Conservation (phyloP, 78 protist species). For the Cavenderia fasciculata region DNA sequence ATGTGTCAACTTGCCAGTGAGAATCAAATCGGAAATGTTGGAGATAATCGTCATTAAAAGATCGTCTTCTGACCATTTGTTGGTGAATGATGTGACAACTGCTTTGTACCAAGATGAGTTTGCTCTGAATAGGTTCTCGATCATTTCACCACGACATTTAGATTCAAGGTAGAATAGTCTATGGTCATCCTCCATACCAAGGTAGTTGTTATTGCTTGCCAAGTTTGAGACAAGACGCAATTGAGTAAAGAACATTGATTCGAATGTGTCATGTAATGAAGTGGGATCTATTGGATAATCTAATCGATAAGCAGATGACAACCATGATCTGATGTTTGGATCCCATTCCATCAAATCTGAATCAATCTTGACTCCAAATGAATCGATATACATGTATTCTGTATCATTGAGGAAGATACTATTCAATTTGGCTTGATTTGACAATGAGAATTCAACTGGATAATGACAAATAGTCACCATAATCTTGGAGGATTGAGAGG, state of each 20-base stretch:
- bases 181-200: background rate
- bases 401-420: slow-evolving; percentile 49
- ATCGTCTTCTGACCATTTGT: slow-evolving; percentile 3
- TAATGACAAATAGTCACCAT: slow-evolving; percentile 38
- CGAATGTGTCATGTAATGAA: background rate
- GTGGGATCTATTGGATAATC: background rate
- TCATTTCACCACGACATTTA: background rate
- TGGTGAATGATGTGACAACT: background rate
- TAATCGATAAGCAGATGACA: slow-evolving; percentile 3
- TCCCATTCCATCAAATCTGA: slow-evolving; percentile 9
- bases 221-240: background rate
- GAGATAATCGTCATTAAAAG: slow-evolving; percentile 1
- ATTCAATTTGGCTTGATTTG: slow-evolving; percentile 24
- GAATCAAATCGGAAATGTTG: slow-evolving; percentile 15
- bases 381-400: slow-evolving; percentile 47
- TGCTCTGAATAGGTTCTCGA: background rate
- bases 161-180: background rate
- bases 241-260: slow-evolving; percentile 15
- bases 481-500: background rate
- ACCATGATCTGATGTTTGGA: slow-evolving; percentile 20
- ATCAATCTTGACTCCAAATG: slow-evolving; percentile 50
- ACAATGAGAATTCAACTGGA: slow-evolving; percentile 49
- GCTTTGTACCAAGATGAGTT: background rate
- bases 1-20: background rate
- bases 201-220: background rate